Conservation (phyloP, 192 early-diverging fungal species). For the Entomortierella parvispora region DNA sequence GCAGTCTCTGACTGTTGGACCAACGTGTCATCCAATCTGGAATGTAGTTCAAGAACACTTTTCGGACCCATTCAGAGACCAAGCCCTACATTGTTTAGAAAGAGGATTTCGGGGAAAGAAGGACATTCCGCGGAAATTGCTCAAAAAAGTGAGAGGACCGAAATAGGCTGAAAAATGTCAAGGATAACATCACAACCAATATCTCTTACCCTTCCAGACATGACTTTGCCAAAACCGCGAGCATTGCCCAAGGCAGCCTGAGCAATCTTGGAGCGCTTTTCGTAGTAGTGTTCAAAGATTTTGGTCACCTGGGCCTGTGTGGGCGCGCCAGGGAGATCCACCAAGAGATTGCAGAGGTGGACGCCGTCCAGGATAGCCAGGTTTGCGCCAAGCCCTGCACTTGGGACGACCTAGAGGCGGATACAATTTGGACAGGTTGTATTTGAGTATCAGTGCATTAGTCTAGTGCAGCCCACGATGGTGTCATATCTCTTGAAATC, state of each 20-base stretch:
- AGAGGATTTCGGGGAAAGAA: neutral
- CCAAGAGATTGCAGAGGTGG: constrained; percentile 22
- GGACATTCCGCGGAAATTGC: too few species aligned
- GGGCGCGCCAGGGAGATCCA: constrained; percentile 5
- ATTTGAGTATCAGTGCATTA: too few species aligned
- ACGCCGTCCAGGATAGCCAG: constrained; percentile 26
- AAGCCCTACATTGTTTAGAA: constrained; percentile 11
- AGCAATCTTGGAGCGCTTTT: constrained; percentile 16
- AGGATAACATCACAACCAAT: neutral
- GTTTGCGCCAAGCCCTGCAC: constrained; percentile 25
- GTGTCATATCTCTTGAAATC: neutral
- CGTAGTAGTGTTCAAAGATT: constrained; percentile 17
- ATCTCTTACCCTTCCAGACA: constrained; percentile 13
- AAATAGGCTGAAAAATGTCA: too few species aligned
- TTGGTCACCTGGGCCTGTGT: constrained; percentile 2
- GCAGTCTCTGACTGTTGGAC: constrained; percentile 33
- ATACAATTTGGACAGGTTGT: too few species aligned
- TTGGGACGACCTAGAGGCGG: constrained; percentile 30
- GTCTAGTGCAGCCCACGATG: too few species aligned
- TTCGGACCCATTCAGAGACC: constrained; percentile 28
- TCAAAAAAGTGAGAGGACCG: too few species aligned
- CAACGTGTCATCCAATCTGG: constrained; percentile 37
- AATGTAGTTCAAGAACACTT: constrained; percentile 46
- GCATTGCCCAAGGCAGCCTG: constrained; percentile 13
- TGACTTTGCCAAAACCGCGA: constrained; percentile 25